A percentile compares a stretch with the other conserved stretches of the same genome.
Conservation (phyloP, 768 basidiomycete species). For the Pleurotus pulmonarius region DNA sequence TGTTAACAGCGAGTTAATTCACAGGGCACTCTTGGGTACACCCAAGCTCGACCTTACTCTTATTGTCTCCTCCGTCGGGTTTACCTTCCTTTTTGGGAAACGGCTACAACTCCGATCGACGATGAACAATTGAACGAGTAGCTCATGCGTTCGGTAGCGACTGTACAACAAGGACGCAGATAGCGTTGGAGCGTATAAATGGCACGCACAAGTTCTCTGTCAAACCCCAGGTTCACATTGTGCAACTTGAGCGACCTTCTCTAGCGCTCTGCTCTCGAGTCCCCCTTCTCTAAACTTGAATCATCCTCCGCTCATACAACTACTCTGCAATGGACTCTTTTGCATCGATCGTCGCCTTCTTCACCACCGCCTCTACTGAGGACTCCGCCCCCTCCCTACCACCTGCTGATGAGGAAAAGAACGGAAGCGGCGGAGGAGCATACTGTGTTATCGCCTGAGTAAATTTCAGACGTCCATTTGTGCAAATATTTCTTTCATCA, state of each 20-base stretch:
- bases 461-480: slow-evolving; percentile 1
- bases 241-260: not conserved
- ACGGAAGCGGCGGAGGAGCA: not conserved
- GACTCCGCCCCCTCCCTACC: slow-evolving; percentile 4
- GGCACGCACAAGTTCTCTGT: not conserved
- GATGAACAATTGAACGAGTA: not conserved
- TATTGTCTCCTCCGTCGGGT: slow-evolving; percentile 3
- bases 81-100: not conserved
- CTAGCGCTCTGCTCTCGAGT: not conserved
- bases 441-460: slow-evolving; percentile 10
- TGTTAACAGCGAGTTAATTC: slow-evolving; percentile 2
- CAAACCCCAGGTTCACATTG: not conserved
- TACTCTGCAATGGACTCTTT: slow-evolving; percentile 5
- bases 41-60: not conserved
- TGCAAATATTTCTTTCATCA: not conserved
- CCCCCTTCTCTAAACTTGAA: no score
- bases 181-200: not conserved
- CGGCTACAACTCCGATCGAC: not conserved
- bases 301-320: not conserved
- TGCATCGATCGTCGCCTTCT: slow-evolving; percentile 7
- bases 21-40: not conserved
- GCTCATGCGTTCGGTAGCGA: not conserved
- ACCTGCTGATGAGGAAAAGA: slow-evolving; percentile 5
- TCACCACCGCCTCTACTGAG: slow-evolving; percentile 2
- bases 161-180: not conserved